Conservation (phyloP, 352 stramenopile genomes). For the Phytopythium boreale region DNA sequence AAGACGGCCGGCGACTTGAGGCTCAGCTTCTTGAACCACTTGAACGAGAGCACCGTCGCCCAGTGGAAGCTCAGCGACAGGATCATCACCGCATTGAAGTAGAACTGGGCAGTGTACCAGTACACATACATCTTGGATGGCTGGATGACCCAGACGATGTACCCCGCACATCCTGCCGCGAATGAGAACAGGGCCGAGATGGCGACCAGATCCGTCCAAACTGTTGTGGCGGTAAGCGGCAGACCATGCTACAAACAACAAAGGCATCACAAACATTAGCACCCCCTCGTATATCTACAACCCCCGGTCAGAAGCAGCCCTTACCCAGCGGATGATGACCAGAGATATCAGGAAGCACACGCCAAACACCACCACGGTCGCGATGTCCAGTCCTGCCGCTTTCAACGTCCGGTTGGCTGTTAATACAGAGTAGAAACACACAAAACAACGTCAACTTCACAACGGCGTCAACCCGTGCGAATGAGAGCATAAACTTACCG, state of each 20-base stretch:
- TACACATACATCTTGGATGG: slow-evolving; percentile 84
- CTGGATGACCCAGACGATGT: slow-evolving; percentile 80
- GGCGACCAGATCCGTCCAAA: slow-evolving; percentile 86
- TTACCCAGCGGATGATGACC: slow-evolving; percentile 78
- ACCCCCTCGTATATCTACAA: no score
- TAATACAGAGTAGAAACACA: background rate
- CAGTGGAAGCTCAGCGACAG: slow-evolving; percentile 87
- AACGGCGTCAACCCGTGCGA: background rate
- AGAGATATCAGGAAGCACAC: slow-evolving; percentile 79
- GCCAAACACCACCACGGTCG: slow-evolving; percentile 69
- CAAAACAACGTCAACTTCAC: background rate
- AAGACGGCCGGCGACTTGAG: slow-evolving; percentile 78
- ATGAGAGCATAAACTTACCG: slow-evolving; percentile 7
- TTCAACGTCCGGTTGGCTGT: slow-evolving; percentile 48
- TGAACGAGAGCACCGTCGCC: slow-evolving; percentile 80
- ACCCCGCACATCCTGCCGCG: slow-evolving; percentile 70
- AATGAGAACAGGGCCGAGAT: slow-evolving; percentile 83
- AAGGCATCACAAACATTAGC: background rate
- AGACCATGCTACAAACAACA: slow-evolving; percentile 50
- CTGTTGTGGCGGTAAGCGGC: slow-evolving; percentile 72
- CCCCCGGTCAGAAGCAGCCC: no score
- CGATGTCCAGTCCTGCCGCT: slow-evolving; percentile 62
- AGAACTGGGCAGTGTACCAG: slow-evolving; percentile 85
- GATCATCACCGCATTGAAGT: slow-evolving; percentile 88
- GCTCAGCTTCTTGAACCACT: slow-evolving; percentile 86